Base-by-base conservation (phyloP, 2,329 filamentous ascomycete species). In the Exserohilum rostratum region DNA sequence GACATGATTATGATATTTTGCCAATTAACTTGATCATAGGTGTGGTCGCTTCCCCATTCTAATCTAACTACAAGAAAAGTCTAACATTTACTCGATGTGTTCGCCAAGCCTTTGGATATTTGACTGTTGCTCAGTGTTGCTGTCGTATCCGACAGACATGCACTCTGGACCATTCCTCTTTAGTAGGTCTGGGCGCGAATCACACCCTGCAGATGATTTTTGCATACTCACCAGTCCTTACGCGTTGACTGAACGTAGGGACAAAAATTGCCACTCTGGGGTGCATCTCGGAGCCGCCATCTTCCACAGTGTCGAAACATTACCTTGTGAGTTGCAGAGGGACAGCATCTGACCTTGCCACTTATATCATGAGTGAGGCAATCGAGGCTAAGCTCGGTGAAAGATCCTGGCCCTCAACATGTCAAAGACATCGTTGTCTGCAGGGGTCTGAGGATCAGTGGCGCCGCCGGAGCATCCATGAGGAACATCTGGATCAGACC, bases 401-500 rank as follows among this genome's bases (percentile, higher is more conserved):
- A 35, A 25, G 17, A 17, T 40, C n/a, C 39, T 45, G 18, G 22
- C 10, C 25, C 31, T 35, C 29, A 25, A 31, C 13, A 50, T 33
- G 20, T 18, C 43, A 34, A 25, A 31, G 27, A 25, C 11, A 35
- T 25, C 13, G 46, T 34, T 40, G 10, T 33, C 10, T 22, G 39
- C 43, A 46, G 29, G 15, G 15, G 30, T 15, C 13, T 30, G 15
- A 44, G 46, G 37, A 53, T 53, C 25, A 50, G 20, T 20, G 46
- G 29, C 22, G 27, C 11, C 38, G 29, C 13, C 22, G 46, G 31
- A 44, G 34, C 20, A 34, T 45, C 22, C 27, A 44, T 31, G 27
- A 45, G 13, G 37, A 50, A 29, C 46, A 33, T 44, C 39, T 50
- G n/a, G 39, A 54, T 54, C 51, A 44, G 39, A 39, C 46, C 51